phyloP scores from a whole-genome alignment of 352 stramenopile genomes.

The Pythium sp. region DNA sequence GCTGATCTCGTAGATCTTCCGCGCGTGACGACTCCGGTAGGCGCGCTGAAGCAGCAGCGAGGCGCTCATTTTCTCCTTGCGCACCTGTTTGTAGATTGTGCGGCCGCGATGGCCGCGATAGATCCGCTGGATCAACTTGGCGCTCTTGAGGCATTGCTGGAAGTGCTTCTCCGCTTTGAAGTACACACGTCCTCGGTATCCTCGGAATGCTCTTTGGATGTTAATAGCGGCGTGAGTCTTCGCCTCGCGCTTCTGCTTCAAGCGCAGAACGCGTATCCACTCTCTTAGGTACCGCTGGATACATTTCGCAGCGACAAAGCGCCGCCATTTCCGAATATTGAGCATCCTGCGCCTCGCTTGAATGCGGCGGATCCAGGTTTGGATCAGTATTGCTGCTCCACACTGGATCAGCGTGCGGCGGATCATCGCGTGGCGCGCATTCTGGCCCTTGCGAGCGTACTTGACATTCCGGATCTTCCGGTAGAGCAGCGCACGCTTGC shows the following conservation, averaged over 20 bases:
- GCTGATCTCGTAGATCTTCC: slow-evolving; percentile 56
- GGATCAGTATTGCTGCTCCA: slow-evolving; percentile 44
- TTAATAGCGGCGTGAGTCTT: slow-evolving; percentile 32
- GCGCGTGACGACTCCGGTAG: slow-evolving; percentile 39
- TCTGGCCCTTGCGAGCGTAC: slow-evolving; percentile 47
- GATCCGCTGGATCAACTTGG: slow-evolving; percentile 38
- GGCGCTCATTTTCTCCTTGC: slow-evolving; percentile 31
- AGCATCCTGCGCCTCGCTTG: slow-evolving; percentile 39
- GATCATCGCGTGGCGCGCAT: slow-evolving; percentile 47
- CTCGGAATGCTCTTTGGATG: slow-evolving; percentile 51
- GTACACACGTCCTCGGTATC: slow-evolving; percentile 27
- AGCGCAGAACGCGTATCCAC: slow-evolving; percentile 41
- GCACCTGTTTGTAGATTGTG: slow-evolving; percentile 20
- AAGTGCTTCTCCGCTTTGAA: slow-evolving; percentile 29
- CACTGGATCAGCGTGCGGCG: slow-evolving; percentile 41
- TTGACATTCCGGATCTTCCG: slow-evolving; percentile 64
- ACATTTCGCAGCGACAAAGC: slow-evolving; percentile 37
- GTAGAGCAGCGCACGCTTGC: slow-evolving; percentile 52
- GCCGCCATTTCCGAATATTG: slow-evolving; percentile 40
- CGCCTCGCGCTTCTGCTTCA: slow-evolving; percentile 30
- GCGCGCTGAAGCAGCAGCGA: slow-evolving; percentile 45
- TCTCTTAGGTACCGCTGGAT: slow-evolving; percentile 50
- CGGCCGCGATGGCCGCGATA: slow-evolving; percentile 40
- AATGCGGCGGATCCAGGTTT: slow-evolving; percentile 46
- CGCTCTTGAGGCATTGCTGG: slow-evolving; percentile 27